A percentile compares a stretch with the other conserved stretches of the same genome.
Evolutionary conservation across 768 basidiomycete species (phyloP).

Genomic region (Tricholoma hemisulphureum): DNA sequence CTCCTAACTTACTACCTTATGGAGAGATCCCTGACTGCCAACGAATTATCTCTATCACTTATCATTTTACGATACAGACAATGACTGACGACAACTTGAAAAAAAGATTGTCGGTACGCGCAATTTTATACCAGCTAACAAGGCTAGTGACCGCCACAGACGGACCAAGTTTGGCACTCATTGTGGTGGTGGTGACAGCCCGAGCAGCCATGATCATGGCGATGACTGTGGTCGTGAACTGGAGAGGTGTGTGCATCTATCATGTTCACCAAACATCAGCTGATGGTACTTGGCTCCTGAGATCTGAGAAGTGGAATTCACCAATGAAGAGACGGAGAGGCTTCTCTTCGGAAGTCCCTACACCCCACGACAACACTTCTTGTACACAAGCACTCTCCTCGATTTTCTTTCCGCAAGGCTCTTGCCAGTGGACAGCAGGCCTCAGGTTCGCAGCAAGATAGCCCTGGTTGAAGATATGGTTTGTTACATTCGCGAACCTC

Average conservation of each 20-base stretch:
- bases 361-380: slow-evolving; percentile 29
- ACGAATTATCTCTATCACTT: too few species aligned
- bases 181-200: not conserved
- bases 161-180: not conserved
- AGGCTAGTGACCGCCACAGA: not conserved
- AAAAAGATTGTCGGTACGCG: too few species aligned
- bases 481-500: slow-evolving; percentile 45
- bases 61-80: too few species aligned
- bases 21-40: too few species aligned
- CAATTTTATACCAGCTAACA: not conserved
- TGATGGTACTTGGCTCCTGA: not conserved
- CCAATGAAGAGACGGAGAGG: slow-evolving; percentile 38
- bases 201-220: slow-evolving; percentile 1
- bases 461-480: slow-evolving; percentile 43
- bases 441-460: slow-evolving; percentile 36
- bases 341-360: slow-evolving; percentile 35
- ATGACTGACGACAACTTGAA: too few species aligned
- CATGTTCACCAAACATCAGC: not conserved
- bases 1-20: not conserved
- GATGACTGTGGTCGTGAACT: slow-evolving; percentile 1
- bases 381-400: slow-evolving; percentile 24
- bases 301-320: slow-evolving; percentile 14
- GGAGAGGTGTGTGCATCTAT: slow-evolving; percentile 8
- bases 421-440: slow-evolving; percentile 42
- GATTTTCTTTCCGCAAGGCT: slow-evolving; percentile 33